Evolutionary conservation across 2,329 filamentous ascomycete species (phyloP).

Genomic region (Colletotrichum tamarilloi): DNA sequence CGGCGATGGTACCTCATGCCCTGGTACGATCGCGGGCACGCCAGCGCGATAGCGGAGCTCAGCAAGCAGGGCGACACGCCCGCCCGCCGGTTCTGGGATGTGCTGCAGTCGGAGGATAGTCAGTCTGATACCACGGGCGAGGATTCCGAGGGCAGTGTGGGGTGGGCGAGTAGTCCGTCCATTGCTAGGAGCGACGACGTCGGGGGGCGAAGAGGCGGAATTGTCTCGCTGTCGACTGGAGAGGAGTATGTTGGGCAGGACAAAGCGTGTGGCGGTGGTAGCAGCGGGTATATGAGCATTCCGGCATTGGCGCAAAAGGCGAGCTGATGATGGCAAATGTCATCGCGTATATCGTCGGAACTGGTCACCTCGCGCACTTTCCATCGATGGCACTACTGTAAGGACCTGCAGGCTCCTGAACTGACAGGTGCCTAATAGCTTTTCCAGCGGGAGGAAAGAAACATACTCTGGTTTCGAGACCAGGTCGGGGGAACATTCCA

Average conservation of each 20-base stretch:
- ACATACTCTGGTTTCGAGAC: too few species aligned
- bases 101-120: slow-evolving; percentile 11
- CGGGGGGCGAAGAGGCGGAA: neutral
- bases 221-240: slow-evolving; percentile 17
- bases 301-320: neutral
- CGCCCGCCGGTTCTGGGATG: slow-evolving; percentile 28
- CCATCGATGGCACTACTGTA: neutral
- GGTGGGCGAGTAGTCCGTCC: slow-evolving; percentile 4
- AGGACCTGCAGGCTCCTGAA: too few species aligned
- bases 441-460: too few species aligned
- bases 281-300: neutral
- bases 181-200: slow-evolving; percentile 8
- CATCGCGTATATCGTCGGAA: too few species aligned
- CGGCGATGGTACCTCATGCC: slow-evolving; percentile 30
- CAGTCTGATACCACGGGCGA: slow-evolving; percentile 5
- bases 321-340: neutral
- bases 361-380: neutral
- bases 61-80: neutral
- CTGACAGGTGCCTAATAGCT: too few species aligned
- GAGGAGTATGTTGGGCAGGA: slow-evolving; percentile 12
- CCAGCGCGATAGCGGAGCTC: slow-evolving; percentile 18
- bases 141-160: slow-evolving; percentile 16
- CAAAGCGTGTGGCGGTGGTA: neutral
- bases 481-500: too few species aligned
- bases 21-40: slow-evolving; percentile 29